These are phyloP conservation scores for Pestalotiopsis fici DNA, from an alignment of 2,329 filamentous ascomycete genomes.

Conservation along the genomic window DNA sequence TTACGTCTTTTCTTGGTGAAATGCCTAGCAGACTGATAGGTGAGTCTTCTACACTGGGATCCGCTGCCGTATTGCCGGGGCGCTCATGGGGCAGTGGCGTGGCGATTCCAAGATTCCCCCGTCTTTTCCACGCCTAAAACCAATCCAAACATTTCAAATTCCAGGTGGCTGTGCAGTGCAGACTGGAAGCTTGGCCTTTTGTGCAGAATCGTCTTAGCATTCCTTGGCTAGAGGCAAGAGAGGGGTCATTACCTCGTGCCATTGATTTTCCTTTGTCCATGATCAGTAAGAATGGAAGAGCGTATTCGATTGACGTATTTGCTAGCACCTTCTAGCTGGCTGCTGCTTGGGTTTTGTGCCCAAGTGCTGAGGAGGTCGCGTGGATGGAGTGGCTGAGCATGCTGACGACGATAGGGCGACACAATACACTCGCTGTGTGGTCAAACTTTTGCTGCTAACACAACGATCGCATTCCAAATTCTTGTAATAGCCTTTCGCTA, in stretches of 20 bases:
- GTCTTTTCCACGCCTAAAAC: neutral
- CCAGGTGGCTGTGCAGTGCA: slow-evolving; percentile 1
- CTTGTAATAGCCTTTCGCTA: neutral
- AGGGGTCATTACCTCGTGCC: neutral
- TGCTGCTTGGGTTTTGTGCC: neutral
- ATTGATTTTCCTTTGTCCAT: neutral
- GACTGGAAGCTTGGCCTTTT: neutral
- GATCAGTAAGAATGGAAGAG: neutral
- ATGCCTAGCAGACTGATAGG: too few relatives aligned
- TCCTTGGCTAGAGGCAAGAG: neutral
- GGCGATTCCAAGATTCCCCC: neutral
- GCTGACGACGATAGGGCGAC: neutral
- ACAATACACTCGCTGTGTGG: neutral
- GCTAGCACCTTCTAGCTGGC: neutral
- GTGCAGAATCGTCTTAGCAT: neutral
- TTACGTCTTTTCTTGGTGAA: neutral
- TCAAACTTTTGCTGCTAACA: neutral
- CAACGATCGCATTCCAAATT: neutral
- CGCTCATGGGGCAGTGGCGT: neutral
- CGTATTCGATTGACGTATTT: neutral
- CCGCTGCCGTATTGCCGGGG: slow-evolving; percentile 4
- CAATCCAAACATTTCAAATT: neutral
- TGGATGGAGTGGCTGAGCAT: neutral
- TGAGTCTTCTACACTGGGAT: neutral
- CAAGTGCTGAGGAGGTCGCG: neutral